Base-by-base conservation (phyloP, 1,284 basidiomycete genomes). In the Ustilago loliicola region DNA sequence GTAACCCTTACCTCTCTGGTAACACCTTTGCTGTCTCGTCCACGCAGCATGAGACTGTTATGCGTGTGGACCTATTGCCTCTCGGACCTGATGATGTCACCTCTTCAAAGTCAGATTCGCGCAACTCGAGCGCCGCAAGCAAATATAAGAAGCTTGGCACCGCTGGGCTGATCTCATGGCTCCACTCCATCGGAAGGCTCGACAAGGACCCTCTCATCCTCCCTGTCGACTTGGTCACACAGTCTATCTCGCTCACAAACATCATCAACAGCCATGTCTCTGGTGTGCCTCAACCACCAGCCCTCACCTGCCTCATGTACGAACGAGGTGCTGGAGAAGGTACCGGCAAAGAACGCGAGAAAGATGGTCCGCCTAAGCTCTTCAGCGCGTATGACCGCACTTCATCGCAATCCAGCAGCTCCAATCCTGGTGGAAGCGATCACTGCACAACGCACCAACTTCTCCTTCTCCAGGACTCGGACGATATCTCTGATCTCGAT, bases 151-250 rank as follows among this genome's bases (percentile, higher is more conserved):
- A 61, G 36, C 76, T 81, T 54, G 84, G 85, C 27, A 85, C 84
- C 10, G 83, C 85, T 11, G 80, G 84, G 30, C 76, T 86, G 27
- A 66, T 86, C 38, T 71, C 75, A n/a, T 86, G 85, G 85, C 75
- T 85, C n/a, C 74, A 79, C n/a, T 77, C 74, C 17, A 72, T 83
- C 57, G 81, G 82, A 23, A 74, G 79, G 62, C 72, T 86, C 25
- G 78, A 81, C 60, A 80, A 78, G 38, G 81, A 85, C 42, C 85
- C 84, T 15, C 77, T 86, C 34, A 64, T 86, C n/a, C 76, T 86
- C 23, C 85, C 85, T 2, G 72, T 83, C 34, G 85, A 86, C 61
- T 52, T 86, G 38, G 68, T 86, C 61, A 72, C 72, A 19, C 83
- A 83, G 19, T 70, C 76, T 27, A 15, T 83, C 45, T 81, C 84